Conservation (phyloP, 2,329 filamentous ascomycete species). For the Fusarium bactridioides region DNA sequence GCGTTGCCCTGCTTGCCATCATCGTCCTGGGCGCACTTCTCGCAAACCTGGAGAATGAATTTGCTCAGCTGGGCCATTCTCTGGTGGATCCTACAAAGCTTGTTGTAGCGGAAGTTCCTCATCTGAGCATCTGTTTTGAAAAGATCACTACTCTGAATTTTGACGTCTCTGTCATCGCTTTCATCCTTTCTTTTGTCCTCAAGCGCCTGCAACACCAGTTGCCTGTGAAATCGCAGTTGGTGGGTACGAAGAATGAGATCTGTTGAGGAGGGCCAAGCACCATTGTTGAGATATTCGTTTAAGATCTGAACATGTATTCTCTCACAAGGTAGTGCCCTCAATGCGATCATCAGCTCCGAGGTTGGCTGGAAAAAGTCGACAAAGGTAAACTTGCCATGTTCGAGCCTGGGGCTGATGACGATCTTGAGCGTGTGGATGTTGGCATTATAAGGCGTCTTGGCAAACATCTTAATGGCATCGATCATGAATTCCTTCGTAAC, state of each 20-base stretch:
- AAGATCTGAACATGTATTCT: conserved; percentile 48
- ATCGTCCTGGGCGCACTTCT: conserved; percentile 1
- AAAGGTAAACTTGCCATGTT: conserved; percentile 43
- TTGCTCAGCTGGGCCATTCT: background rate
- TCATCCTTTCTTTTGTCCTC: background rate
- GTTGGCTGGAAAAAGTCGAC: conserved; percentile 46
- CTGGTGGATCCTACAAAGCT: background rate
- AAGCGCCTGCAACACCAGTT: background rate
- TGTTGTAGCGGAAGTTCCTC: background rate
- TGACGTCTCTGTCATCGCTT: background rate
- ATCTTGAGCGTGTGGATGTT: conserved; percentile 54
- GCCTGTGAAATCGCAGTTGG: conserved; percentile 19
- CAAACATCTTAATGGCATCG: conserved; percentile 50
- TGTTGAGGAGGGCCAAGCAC: background rate
- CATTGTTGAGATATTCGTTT: conserved; percentile 31
- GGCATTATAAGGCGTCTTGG: conserved; percentile 9
- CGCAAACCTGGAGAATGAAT: conserved; percentile 21
- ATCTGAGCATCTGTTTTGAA: conserved; percentile 8
- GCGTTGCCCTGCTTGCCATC: background rate
- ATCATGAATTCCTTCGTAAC: conserved; percentile 44
- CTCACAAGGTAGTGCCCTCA: conserved; percentile 47
- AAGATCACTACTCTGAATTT: background rate
- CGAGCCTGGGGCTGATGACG: conserved; percentile 47
- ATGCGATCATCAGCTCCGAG: conserved; percentile 42
- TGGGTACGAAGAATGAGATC: conserved; percentile 16